Evolutionary conservation across 306 rosid species (phyloP).

Genomic region (Alnus glutinosa): DNA sequence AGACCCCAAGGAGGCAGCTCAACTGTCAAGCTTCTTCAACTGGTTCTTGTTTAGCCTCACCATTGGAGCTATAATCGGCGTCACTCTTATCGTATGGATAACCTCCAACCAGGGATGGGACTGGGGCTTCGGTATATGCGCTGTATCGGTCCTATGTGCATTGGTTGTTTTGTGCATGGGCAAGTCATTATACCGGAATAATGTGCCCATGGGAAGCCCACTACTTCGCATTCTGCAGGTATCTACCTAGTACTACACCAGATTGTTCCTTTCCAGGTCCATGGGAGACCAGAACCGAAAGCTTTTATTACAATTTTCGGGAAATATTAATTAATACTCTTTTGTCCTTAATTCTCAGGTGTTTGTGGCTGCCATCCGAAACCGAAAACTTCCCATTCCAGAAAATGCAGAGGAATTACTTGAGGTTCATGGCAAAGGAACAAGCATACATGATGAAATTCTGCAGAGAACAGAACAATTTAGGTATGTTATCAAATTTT

Average conservation of each 20-base stretch:
- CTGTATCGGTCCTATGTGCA: constrained; percentile 39
- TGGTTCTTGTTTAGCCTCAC: constrained; percentile 81
- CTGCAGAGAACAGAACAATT: constrained; percentile 72
- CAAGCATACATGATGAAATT: constrained; percentile 39
- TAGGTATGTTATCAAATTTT: constrained; percentile 41
- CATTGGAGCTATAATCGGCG: constrained; percentile 61
- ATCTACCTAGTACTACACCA: no score
- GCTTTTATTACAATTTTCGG: no score
- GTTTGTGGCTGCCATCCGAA: constrained; percentile 50
- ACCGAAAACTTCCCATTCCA: constrained; percentile 60
- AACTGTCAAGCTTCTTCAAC: constrained; percentile 78
- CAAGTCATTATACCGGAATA: constrained; percentile 56
- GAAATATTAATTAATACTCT: not conserved
- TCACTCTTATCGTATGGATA: constrained; percentile 66
- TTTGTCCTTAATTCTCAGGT: constrained; percentile 41
- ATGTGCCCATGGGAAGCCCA: constrained; percentile 73
- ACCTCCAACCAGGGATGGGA: constrained; percentile 71
- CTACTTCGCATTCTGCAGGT: constrained; percentile 59
- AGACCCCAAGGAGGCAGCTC: constrained; percentile 60
- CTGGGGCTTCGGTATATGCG: constrained; percentile 54
- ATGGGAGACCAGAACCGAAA: no score
- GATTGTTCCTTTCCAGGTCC: no score
- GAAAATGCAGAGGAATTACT: constrained; percentile 48
- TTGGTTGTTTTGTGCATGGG: constrained; percentile 50
- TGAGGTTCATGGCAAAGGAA: constrained; percentile 54